These are phyloP conservation scores for Talaromyces sp. DNA, from an alignment of 2,329 filamentous ascomycete genomes.

Conservation along the genomic window DNA sequence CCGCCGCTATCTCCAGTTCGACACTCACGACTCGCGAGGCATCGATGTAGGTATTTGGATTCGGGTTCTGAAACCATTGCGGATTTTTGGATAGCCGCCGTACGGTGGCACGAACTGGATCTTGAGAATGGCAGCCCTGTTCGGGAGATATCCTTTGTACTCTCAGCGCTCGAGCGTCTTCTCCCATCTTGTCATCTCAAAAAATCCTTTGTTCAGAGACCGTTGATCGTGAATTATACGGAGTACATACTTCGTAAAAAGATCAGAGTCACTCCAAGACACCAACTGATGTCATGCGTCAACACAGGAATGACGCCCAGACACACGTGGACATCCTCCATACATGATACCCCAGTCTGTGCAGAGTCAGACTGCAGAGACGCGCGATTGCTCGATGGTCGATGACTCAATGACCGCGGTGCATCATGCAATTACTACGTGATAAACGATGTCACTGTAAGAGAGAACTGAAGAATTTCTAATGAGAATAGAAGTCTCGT, in stretches of 20 bases:
- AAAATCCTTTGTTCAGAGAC: background rate
- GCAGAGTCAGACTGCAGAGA: background rate
- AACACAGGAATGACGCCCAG: background rate
- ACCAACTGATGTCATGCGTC: background rate
- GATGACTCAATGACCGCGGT: background rate
- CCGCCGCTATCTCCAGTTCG: background rate
- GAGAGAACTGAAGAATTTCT: background rate
- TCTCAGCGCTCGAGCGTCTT: background rate
- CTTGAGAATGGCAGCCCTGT: background rate
- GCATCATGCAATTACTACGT: conserved; percentile 1
- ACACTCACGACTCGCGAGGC: background rate
- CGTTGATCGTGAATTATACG: background rate
- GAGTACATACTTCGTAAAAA: background rate
- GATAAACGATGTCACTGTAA: background rate
- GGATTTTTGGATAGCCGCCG: background rate
- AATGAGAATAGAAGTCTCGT: conserved; percentile 3
- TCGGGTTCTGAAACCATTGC: background rate
- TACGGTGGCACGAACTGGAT: background rate
- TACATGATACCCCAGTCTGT: background rate
- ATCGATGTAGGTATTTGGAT: background rate
- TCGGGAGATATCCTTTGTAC: background rate
- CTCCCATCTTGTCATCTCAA: background rate
- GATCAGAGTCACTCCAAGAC: background rate
- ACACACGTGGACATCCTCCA: conserved; percentile 1
- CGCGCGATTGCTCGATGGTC: background rate